Evolutionary conservation across 768 basidiomycete species (phyloP), one percentile per base, ranked within the genome.

Genomic region (Boletus pseudopeckii): DNA sequence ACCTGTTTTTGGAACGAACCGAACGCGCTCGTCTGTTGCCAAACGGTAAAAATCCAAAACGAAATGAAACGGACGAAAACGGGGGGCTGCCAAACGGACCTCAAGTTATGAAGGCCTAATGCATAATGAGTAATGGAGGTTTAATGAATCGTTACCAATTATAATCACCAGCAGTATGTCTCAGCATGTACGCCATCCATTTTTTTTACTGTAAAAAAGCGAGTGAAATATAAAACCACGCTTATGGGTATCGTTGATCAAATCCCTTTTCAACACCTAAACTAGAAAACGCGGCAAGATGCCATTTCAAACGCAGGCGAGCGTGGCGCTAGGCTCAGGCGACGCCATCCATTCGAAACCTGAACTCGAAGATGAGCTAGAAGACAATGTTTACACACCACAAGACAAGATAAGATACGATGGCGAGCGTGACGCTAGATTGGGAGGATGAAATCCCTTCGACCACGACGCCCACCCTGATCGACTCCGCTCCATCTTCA

Each of bases 241-340:
- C n/a, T n/a, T n/a, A n/a, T n/a, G n/a, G n/a, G n/a, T 28, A 28
- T 28, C 8, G n/a, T n/a, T n/a, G n/a, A n/a, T n/a, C n/a, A n/a
- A 28, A 28, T 28, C 2, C 30, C 30, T 11, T 56, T 17, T 37
- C 64, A 34, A 43, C 48, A 1, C 57, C 67, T 17, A 51, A 50
- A 42, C 41, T 67, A 34, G 60, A 66, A 26, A 61, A 68, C 20
- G 33, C 60, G 57, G 28, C 24, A 53, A 39, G n/a, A 63, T 62
- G 56, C 59, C 63, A 44, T 8, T 41, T 10, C 41, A 39, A 20
- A 45, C 58, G 2, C 37, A 53, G 9, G 14, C 52, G 15, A 20
- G 28, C 20, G 40, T 4, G 13, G 49, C 30, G 7, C 45, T 24
- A 2, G 53, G 18, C 8, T 7, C 7, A 30, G 44, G 52, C 11